Evolutionary conservation across 768 basidiomycete species (phyloP), one percentile per base, ranked within the genome.

Genomic region (Lanmaoa rubissima): DNA sequence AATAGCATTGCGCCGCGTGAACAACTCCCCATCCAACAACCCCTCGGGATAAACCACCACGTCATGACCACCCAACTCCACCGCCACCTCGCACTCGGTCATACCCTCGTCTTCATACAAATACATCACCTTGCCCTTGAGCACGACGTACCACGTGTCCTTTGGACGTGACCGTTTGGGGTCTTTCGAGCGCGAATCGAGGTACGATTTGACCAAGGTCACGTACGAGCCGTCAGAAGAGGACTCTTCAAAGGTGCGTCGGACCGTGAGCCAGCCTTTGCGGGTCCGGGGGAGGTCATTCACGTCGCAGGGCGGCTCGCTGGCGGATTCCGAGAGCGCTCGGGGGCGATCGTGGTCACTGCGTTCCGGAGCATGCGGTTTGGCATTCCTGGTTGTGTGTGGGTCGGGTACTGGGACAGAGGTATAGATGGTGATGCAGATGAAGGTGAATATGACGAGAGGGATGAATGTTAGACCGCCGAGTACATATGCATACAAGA

Each of bases 391-490:
- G 64, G 57, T 34, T 9, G 74, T 59, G 67, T 85, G 80, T 7
- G 77, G 68, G 65, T 85, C 81, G 34, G 79, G 82, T 28, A 89
- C 81, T n/a, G 94, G 92, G 11, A 88, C 81, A 39, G 92, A 89
- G n/a, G 91, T 91, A 78, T 94, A 94, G 59, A 88, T 71, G 58
- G 86, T 77, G 68, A 80, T 80, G 69, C 81, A 83, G 63, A 94
- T 60, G 62, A 81, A 57, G 24, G 71, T 74, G 60, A 81, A 74
- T 65, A 92, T 61, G 62, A 90, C 68, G 45, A 97, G 80, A 19
- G 95, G 95, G 54, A 97, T 76, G 72, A 96, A 90, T 3, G 95
- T 96, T 60, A 97, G 58, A 43, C 94, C 95, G 52, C 95, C 95
- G 43, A 97, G 77, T 57, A 97, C 74, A 73, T 97, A 97, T 35